Percentiles rank a stretch among this genome's conserved stretches.
Conservation (phyloP, 768 basidiomycete genomes). For the Coprinopsis sp. region DNA sequence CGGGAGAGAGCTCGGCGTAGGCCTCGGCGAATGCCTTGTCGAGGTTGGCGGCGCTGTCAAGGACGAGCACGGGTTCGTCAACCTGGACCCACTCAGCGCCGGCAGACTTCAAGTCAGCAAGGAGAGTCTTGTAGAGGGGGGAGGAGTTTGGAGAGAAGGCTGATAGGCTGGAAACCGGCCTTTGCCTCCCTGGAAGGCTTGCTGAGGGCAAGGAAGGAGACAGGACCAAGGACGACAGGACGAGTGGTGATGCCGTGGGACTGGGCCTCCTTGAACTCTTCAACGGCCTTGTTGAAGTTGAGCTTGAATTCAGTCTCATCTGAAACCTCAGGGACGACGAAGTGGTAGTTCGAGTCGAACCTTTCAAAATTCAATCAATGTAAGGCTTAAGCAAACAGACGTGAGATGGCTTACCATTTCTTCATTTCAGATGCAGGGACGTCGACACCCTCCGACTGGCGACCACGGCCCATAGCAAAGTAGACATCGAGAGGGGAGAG, state of each 20-base stretch:
- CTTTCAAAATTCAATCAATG: slow-evolving; percentile 33
- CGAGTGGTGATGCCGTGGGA: slow-evolving; percentile 84
- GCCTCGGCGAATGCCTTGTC: slow-evolving; percentile 77
- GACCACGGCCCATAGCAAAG: slow-evolving; percentile 99
- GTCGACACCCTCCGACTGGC: slow-evolving; percentile 91
- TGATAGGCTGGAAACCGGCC: slow-evolving; percentile 84
- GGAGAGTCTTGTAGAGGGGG: slow-evolving; percentile 88
- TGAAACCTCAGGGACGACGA: slow-evolving; percentile 94
- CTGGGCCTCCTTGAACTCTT: slow-evolving; percentile 94
- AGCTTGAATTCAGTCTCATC: slow-evolving; percentile 91
- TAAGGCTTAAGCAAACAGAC: slow-evolving; percentile 4
- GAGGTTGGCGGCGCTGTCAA: slow-evolving; percentile 74
- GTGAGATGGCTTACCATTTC: slow-evolving; percentile 73
- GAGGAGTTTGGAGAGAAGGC: slow-evolving; percentile 82
- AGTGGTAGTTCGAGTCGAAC: slow-evolving; percentile 99
- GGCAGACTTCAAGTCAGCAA: slow-evolving; percentile 85
- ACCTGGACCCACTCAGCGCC: slow-evolving; percentile 95
- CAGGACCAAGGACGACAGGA: slow-evolving; percentile 92
- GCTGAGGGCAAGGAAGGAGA: slow-evolving; percentile 92
- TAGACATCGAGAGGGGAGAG: slow-evolving; percentile 90
- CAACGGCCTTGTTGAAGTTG: slow-evolving; percentile 91
- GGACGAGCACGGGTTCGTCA: slow-evolving; percentile 94
- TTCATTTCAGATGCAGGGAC: slow-evolving; percentile 99
- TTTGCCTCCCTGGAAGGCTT: slow-evolving; percentile 85
- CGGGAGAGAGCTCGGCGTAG: slow-evolving; percentile 75